Percentiles rank a stretch among this genome's conserved stretches.
These are phyloP conservation scores for Flaveria sonorensis DNA, from an alignment of 129 eudicot species.

Conservation along the genomic window DNA sequence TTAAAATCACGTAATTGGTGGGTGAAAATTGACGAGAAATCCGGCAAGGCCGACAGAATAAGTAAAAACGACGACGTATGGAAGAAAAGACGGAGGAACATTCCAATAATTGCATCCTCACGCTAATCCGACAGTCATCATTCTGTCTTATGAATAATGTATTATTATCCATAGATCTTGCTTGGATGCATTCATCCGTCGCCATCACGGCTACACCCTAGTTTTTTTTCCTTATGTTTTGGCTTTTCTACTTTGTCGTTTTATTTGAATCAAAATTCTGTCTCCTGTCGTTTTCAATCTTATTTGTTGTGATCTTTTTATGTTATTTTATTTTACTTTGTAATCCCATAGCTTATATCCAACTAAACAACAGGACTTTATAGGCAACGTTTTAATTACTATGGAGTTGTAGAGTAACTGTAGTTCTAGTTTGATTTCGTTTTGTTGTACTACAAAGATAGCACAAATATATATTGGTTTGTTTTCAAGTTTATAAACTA, in stretches of 20 bases:
- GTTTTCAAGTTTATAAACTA: too few species aligned
- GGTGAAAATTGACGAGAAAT: constrained; percentile 44
- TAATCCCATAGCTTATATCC: neutral
- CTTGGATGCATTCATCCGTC: constrained; percentile 40
- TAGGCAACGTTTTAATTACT: too few species aligned
- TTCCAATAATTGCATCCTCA: constrained; percentile 61
- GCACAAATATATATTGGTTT: too few species aligned
- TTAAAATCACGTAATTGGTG: constrained; percentile 26
- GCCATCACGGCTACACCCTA: constrained; percentile 30
- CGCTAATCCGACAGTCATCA: constrained; percentile 68
- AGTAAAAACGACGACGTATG: constrained; percentile 39
- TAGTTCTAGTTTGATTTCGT: too few species aligned
- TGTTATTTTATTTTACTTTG: neutral
- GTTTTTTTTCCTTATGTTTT: constrained; percentile 29
- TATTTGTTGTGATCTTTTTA: neutral
- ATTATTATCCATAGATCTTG: constrained; percentile 32
- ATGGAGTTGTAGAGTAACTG: too few species aligned
- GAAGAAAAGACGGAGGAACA: constrained; percentile 31
- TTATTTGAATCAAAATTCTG: constrained; percentile 22
- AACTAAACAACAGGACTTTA: neutral
- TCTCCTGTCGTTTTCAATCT: neutral
- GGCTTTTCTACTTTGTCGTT: constrained; percentile 39
- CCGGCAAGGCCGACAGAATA: constrained; percentile 45
- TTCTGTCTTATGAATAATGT: constrained; percentile 36
- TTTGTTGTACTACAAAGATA: too few species aligned